Evolutionary conservation across 2,329 filamentous ascomycete genomes (phyloP).

Genomic region (Trichoderma sp.): DNA sequence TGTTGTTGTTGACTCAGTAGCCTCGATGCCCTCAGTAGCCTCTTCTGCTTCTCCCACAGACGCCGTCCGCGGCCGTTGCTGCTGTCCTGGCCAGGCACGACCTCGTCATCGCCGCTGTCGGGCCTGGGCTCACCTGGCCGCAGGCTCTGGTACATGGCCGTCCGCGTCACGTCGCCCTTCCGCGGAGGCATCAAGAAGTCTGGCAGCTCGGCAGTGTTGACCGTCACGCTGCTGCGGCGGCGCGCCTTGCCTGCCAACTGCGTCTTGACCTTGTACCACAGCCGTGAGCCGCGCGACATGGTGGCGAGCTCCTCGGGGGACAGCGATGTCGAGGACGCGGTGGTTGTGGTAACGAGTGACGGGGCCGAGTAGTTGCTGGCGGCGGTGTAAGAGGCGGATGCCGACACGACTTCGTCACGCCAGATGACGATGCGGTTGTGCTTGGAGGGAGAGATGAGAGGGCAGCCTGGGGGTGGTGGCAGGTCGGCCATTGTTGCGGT

Average conservation of each 20-base stretch:
- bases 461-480: constrained; percentile 15
- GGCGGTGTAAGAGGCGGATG: constrained; percentile 35
- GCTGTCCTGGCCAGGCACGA: constrained; percentile 33
- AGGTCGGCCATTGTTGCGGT: constrained; percentile 17
- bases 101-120: constrained; percentile 32
- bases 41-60: constrained; percentile 43
- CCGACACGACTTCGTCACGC: constrained; percentile 51
- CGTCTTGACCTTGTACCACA: constrained; percentile 34
- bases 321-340: constrained; percentile 38
- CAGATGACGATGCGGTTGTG: constrained; percentile 52
- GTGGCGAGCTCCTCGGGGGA: constrained; percentile 33
- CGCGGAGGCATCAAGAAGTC: constrained; percentile 24
- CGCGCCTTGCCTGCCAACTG: constrained; percentile 31
- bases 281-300: constrained; percentile 34
- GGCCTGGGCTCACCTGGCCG: constrained; percentile 18
- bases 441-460: constrained; percentile 41
- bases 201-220: constrained; percentile 28
- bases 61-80: constrained; percentile 33
- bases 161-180: constrained; percentile 33
- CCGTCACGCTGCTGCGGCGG: constrained; percentile 29
- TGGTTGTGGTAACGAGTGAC: constrained; percentile 38
- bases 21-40: constrained; percentile 46
- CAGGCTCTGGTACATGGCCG: constrained; percentile 43
- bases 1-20: constrained; percentile 37
- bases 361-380: constrained; percentile 40